A percentile compares a stretch with the other conserved stretches of the same genome.
phyloP scores from a whole-genome alignment of 2,329 filamentous ascomycete genomes.

The Trichoderma endophyticum region DNA sequence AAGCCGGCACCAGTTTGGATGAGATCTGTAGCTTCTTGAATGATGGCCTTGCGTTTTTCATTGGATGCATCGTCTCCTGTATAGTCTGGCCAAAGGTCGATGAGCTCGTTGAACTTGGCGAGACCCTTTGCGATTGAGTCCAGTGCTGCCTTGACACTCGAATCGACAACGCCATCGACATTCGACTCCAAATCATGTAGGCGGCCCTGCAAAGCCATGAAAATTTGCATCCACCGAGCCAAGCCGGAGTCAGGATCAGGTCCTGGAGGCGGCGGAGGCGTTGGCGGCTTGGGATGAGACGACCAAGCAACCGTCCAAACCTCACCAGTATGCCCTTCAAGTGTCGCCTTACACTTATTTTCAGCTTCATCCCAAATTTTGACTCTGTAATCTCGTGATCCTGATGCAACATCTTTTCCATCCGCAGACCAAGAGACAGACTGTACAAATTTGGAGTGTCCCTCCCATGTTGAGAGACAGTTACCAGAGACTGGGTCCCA shows the following conservation, averaged over 20 bases:
- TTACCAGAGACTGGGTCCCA: background rate
- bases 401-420: background rate
- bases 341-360: background rate
- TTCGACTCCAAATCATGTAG: background rate
- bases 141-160: background rate
- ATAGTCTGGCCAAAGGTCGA: background rate
- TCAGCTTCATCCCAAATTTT: background rate
- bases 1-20: background rate
- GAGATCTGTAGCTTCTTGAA: background rate
- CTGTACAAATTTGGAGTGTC: background rate
- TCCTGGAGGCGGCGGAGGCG: background rate
- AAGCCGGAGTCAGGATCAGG: background rate
- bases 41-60: background rate
- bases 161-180: background rate
- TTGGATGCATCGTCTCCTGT: background rate
- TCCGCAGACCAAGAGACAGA: background rate
- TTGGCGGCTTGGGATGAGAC: background rate
- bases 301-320: background rate
- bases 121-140: background rate
- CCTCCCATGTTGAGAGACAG: background rate
- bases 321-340: background rate
- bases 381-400: background rate
- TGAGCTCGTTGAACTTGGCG: background rate
- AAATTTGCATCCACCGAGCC: background rate
- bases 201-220: background rate